Conservation (phyloP, 2,329 filamentous ascomycete species). For the Phaeophleospora eucalypticola region DNA sequence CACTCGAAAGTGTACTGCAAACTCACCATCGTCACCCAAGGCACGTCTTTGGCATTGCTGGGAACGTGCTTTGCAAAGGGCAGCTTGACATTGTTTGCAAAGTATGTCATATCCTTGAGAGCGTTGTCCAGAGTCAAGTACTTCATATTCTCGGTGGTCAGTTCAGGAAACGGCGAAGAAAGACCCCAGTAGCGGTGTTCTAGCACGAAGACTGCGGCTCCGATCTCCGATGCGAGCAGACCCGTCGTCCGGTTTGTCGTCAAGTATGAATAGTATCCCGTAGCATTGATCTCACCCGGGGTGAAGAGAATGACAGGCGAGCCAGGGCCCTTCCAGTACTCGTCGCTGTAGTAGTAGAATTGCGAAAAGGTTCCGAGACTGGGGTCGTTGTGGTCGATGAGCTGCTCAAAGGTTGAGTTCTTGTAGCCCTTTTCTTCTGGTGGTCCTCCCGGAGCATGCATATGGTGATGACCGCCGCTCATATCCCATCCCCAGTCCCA, state of each 20-base stretch:
- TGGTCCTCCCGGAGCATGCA: conserved; percentile 8
- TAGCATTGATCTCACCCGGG: conserved; percentile 50
- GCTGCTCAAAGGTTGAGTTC: conserved; percentile 48
- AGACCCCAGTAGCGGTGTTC: conserved; percentile 59
- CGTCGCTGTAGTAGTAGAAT: conserved; percentile 51
- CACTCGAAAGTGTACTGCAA: background rate
- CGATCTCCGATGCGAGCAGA: conserved; percentile 49
- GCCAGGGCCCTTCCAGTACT: conserved; percentile 51
- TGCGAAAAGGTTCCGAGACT: conserved; percentile 54
- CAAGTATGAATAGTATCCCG: conserved; percentile 48
- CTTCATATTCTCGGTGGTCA: conserved; percentile 52
- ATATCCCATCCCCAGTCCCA: conserved; percentile 16
- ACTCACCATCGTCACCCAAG: conserved; percentile 48
- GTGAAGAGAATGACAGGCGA: conserved; percentile 45
- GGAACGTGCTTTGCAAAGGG: conserved; percentile 49
- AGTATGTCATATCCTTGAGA: conserved; percentile 52
- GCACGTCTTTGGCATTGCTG: conserved; percentile 51
- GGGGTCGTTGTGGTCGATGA: conserved; percentile 57
- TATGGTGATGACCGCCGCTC: conserved; percentile 6
- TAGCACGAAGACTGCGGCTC: conserved; percentile 52
- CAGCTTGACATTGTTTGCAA: conserved; percentile 51
- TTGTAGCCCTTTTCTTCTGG: conserved; percentile 1
- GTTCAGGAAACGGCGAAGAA: conserved; percentile 49
- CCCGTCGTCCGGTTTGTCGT: conserved; percentile 50
- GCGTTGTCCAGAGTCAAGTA: conserved; percentile 53